Evolutionary conservation across 306 rosid species (phyloP), one percentile per base, ranked within the genome.

Genomic region (Rosa chinensis): DNA sequence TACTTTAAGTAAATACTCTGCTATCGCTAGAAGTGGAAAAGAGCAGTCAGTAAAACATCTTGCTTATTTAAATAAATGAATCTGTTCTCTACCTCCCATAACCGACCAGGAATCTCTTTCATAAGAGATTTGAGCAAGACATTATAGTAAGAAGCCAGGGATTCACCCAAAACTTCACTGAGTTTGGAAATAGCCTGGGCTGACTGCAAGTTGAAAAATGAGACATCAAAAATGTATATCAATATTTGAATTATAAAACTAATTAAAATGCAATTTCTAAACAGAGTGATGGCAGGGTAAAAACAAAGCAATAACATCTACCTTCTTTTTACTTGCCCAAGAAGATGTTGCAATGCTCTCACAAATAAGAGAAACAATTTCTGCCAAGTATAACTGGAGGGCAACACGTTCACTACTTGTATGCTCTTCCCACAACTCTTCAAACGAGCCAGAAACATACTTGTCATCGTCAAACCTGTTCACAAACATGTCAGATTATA

Each of bases 391-490:
- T 69, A 95, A 81, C 40, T 89, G 95, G 78, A 95, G 97, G 71
- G 98, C 89, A 82, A 89, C 78, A n/a, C 91, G 92, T 72, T 95
- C 99, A 45, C 97, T 92, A 79, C 99, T 95, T 47, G 97, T 90
- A 86, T 86, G 89, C 88, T 92, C 98, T 89, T 95, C 97, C 99
- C 99, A 95, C 81, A 95, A 85, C 86, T 92, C 99, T 88, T 95
- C 97, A 82, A 91, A 92, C 75, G 84, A 73, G 70, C 88, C 87
- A 64, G 96, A 92, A 80, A 95, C 89, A 82, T 58, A 63, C 81
- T 91, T 89, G 79, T 95, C 99, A 82, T 91, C 97, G 50, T 92
- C 97, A 70, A 95, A 95, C 71, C 99, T 95, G 87, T 83, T 80
- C 37, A 61, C 47, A 21, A 83, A 21, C 71, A 77, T 2, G 55